Conservation (phyloP, 192 early-diverging fungal genomes). For the Linnemannia schmuckeri region DNA sequence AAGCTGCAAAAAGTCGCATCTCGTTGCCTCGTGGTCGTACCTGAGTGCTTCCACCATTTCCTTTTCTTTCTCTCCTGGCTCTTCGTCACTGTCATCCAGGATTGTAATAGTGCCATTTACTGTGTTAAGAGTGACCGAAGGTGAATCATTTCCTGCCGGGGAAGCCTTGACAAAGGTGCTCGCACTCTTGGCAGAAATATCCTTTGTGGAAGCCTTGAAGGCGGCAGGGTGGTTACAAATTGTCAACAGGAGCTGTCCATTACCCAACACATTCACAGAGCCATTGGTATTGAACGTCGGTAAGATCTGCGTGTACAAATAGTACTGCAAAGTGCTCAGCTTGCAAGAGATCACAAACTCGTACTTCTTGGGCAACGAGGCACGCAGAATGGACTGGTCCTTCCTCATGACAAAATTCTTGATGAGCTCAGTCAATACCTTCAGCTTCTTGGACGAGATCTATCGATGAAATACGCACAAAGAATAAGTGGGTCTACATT, state of each 20-base stretch:
- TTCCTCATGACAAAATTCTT: slow-evolving; percentile 71
- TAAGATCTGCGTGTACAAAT: slow-evolving; percentile 62
- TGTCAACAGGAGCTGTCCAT: slow-evolving; percentile 35
- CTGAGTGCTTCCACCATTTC: slow-evolving; percentile 12
- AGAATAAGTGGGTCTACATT: neutral
- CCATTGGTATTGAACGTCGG: neutral
- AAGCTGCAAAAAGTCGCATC: neutral
- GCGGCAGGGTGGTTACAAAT: slow-evolving; percentile 80
- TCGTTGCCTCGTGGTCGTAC: neutral
- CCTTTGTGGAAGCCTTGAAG: slow-evolving; percentile 41
- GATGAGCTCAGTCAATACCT: slow-evolving; percentile 75
- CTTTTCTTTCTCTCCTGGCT: slow-evolving; percentile 17
- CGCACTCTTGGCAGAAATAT: neutral
- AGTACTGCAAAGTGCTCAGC: slow-evolving; percentile 68
- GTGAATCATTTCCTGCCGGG: neutral
- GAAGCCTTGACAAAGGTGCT: neutral
- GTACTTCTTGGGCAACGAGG: slow-evolving; percentile 75
- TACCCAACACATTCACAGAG: neutral
- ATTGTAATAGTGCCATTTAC: neutral
- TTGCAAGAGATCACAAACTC: slow-evolving; percentile 80
- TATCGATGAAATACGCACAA: neutral
- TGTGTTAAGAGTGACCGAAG: neutral
- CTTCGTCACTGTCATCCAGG: neutral
- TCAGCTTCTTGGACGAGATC: slow-evolving; percentile 58
- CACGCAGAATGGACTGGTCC: slow-evolving; percentile 62